Base-by-base conservation (phyloP, 2,329 filamentous ascomycete species). In the Fonsecaea monophora region DNA sequence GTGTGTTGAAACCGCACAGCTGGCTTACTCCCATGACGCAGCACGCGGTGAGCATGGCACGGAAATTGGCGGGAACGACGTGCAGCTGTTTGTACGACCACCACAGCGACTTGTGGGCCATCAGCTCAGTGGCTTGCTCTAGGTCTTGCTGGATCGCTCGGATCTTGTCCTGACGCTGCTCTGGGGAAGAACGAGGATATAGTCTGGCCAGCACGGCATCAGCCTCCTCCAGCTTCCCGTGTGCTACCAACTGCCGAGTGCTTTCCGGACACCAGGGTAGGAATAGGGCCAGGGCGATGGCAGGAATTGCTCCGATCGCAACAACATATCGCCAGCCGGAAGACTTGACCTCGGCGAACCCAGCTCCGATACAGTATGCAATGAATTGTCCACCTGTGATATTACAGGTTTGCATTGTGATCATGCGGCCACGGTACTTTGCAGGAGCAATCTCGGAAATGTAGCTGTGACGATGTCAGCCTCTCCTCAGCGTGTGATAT, bases 251-350 rank as follows among this genome's bases (percentile, higher is more conserved):
- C 35, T 64, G 56, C 3, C 87, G 86, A 65, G 90, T 89, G 1
- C 92, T 86, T 68, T 83, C 94, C 0, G 93, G 92, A 85, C 97
- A 89, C 58, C 87, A 82, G 1, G 87, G 73, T 65, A 97, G 80
- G 60, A 95, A 79, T 0, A 82, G 75, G 5, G 87, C 86, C 76
- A 97, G 94, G 2, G 93, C 61, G 0, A 86, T 77, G 0, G 92
- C 93, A 0, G 94, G 94, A 35, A 90, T 67, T 9, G 90, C 91
- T 0, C 94, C 94, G 0, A 97, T 79, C 0, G 94, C 94, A 0
- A 97, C 93, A 86, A 96, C 94, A 89, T 91, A 96, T 60, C 92
- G 84, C 94, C 94, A 97, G 1, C 90, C 92, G 12, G 84, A 85
- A 9, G 35, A 38, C 48, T 67, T 72, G 66, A 8, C 85, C 83